Percentiles rank a stretch among this genome's conserved stretches.
These are phyloP conservation scores for Aspergillus affinis DNA, from an alignment of 495 filamentous ascomycete species.

Conservation along the genomic window DNA sequence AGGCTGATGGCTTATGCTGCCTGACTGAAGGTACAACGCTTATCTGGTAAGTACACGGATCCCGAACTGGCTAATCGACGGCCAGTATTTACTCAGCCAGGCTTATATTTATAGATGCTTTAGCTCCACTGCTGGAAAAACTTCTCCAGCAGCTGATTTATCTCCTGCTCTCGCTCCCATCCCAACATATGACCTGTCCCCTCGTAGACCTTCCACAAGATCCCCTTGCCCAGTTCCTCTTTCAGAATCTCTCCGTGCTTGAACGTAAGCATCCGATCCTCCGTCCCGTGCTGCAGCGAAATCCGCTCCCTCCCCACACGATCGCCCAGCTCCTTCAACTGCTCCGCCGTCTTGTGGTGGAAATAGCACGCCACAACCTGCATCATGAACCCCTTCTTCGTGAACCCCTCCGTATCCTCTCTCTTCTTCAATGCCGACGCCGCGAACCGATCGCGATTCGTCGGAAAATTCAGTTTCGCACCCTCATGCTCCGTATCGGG, in stretches of 20 bases:
- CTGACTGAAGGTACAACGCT: too few species aligned
- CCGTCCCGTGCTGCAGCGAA: slow-evolving; percentile 68
- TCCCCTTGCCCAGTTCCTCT: slow-evolving; percentile 47
- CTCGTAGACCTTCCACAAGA: slow-evolving; percentile 57
- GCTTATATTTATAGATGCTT: not conserved
- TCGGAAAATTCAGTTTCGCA: slow-evolving; percentile 57
- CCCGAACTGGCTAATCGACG: too few species aligned
- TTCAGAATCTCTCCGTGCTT: slow-evolving; percentile 62
- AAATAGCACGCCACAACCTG: slow-evolving; percentile 78
- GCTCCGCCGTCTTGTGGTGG: slow-evolving; percentile 67
- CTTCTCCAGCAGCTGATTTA: slow-evolving; percentile 57
- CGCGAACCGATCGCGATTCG: slow-evolving; percentile 74
- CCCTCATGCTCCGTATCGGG: slow-evolving; percentile 58
- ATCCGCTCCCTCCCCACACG: slow-evolving; percentile 70
- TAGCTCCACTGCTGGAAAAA: slow-evolving; percentile 37
- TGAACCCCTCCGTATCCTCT: slow-evolving; percentile 51
- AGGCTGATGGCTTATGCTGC: too few species aligned
- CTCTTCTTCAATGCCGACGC: slow-evolving; percentile 74
- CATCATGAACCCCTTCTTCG: slow-evolving; percentile 65
- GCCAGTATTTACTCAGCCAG: too few species aligned
- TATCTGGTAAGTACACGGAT: too few species aligned
- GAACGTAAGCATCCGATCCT: slow-evolving; percentile 71
- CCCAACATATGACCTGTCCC: slow-evolving; percentile 68
- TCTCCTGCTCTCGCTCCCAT: slow-evolving; percentile 61
- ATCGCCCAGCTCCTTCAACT: slow-evolving; percentile 63